phyloP scores from a whole-genome alignment of 768 basidiomycete genomes.

The Suillus hirtellus region DNA sequence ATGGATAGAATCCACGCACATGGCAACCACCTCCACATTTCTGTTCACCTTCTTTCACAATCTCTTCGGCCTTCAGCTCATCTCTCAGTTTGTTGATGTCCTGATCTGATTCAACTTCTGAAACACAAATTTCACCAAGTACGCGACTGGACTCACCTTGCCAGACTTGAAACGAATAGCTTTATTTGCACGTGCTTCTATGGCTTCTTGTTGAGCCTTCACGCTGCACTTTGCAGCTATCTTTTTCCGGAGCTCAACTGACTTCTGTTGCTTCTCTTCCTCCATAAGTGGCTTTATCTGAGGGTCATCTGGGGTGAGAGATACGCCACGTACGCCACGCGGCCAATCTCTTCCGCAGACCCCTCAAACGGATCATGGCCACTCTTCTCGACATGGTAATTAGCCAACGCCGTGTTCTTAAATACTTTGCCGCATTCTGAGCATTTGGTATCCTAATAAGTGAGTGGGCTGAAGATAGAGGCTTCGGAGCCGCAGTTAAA shows the following conservation, averaged over 20 bases:
- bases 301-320: constrained; percentile 3
- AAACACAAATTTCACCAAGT: neutral
- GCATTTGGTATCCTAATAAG: constrained; percentile 75
- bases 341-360: constrained; percentile 81
- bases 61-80: constrained; percentile 74
- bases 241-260: constrained; percentile 76
- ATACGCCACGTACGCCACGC: neutral
- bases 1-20: no score
- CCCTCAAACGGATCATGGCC: constrained; percentile 75
- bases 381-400: constrained; percentile 92
- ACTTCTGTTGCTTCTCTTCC: constrained; percentile 83
- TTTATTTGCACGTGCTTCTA: constrained; percentile 75
- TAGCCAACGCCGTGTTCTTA: constrained; percentile 81
- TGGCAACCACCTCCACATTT: constrained; percentile 63
- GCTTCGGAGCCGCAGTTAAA: neutral
- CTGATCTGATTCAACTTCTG: constrained; percentile 35
- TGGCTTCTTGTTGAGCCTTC: constrained; percentile 72
- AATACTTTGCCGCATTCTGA: constrained; percentile 85
- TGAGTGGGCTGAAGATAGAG: neutral
- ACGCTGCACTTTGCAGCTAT: constrained; percentile 77
- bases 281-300: constrained; percentile 94
- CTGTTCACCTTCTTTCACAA: constrained; percentile 79
- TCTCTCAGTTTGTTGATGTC: constrained; percentile 75
- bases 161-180: constrained; percentile 82
- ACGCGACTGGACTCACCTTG: constrained; percentile 48